Evolutionary conservation across 371 early-diverging fungal genomes (phyloP).

Genomic region (Lichtheimia hyalospora): DNA sequence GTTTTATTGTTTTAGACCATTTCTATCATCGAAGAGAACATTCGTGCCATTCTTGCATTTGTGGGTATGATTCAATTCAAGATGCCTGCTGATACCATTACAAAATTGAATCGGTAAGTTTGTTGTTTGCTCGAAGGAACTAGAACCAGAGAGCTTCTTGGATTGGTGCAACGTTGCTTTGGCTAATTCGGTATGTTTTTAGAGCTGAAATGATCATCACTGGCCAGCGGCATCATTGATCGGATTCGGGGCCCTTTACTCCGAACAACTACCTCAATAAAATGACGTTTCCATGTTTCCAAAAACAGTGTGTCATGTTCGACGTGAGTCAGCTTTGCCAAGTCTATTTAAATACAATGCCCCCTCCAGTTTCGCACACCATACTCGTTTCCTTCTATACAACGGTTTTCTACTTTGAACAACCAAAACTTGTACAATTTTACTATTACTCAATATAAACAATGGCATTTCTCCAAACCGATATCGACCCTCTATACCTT

Average conservation of each 20-base stretch:
- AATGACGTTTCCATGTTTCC: too few species aligned
- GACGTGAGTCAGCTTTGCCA: too few species aligned
- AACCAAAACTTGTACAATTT: too few species aligned
- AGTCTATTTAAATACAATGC: too few species aligned
- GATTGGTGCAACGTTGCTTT: too few species aligned
- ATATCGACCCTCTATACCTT: slow-evolving; percentile 19
- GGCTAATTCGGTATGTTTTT: too few species aligned
- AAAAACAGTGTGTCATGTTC: too few species aligned
- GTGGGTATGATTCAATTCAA: slow-evolving; percentile 82
- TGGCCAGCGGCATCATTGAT: background rate
- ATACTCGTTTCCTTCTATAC: too few species aligned
- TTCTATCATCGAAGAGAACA: slow-evolving; percentile 30
- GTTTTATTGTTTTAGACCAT: slow-evolving; percentile 16
- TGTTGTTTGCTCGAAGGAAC: background rate
- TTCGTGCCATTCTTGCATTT: slow-evolving; percentile 74
- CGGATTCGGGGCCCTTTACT: background rate
- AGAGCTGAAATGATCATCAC: slow-evolving; percentile 20
- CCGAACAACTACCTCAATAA: too few species aligned
- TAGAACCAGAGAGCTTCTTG: too few species aligned
- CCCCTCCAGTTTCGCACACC: too few species aligned
- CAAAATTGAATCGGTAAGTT: slow-evolving; percentile 67
- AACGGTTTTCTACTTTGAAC: too few species aligned
- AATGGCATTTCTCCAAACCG: slow-evolving; percentile 20
- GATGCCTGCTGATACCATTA: slow-evolving; percentile 79
- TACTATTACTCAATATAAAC: background rate